phyloP scores from a whole-genome alignment of 257 asterid genomes.

The Fraxinus cuspidata region DNA sequence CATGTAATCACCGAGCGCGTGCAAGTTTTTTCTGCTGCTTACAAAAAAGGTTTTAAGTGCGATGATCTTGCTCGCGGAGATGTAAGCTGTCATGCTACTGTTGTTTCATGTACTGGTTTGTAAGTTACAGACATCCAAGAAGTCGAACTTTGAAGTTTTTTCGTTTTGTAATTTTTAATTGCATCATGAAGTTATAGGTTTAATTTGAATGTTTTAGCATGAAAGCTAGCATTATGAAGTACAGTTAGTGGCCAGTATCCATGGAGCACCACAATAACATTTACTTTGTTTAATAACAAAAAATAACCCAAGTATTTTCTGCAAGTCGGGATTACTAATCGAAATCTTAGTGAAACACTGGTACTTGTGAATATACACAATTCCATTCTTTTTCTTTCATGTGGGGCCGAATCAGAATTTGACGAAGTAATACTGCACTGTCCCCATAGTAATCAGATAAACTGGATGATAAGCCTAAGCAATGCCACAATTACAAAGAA shows the following conservation, averaged over 20 bases:
- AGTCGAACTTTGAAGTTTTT: background rate
- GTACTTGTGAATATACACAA: background rate
- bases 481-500: background rate
- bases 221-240: background rate
- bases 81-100: constrained; percentile 49
- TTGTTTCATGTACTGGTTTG: background rate
- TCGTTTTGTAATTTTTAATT: background rate
- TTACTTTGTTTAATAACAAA: background rate
- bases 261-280: background rate
- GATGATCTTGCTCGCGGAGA: constrained; percentile 87
- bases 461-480: background rate
- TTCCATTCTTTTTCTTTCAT: background rate
- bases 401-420: background rate
- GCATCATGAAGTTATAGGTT: background rate
- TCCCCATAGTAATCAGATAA: background rate
- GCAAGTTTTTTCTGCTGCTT: too few relatives aligned
- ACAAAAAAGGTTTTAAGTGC: too few relatives aligned
- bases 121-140: background rate
- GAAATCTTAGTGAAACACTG: background rate
- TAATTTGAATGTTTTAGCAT: background rate
- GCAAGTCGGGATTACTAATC: too few relatives aligned
- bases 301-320: too few relatives aligned
- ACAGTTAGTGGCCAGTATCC: background rate
- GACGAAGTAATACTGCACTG: background rate
- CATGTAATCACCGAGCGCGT: too few relatives aligned